Base-by-base conservation (phyloP, 371 early-diverging fungal species). In the Mucor irregularis region DNA sequence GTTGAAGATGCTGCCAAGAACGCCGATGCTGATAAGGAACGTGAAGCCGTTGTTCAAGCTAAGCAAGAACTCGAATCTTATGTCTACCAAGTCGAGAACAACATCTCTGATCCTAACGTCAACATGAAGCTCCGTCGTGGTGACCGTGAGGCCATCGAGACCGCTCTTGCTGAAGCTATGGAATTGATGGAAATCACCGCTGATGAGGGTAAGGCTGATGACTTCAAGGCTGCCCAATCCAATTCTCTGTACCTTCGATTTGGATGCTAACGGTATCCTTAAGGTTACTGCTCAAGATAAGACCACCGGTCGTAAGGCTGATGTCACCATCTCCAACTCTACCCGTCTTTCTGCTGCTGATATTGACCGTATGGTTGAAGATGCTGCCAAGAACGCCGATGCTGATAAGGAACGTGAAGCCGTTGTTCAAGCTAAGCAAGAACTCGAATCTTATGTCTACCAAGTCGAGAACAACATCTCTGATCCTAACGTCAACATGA, bases 251-350 rank as follows among this genome's bases (percentile, higher is more conserved):
- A 88, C 93, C 62, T 96, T 97, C 78, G 95, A 96, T 71, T 74
- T 95, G 37, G 95, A 97, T 76, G 92, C 93, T 67, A 92, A 98
- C 78, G 95, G 95, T 81, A 94, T 95, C 73, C 82, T 93, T 61
- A 94, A 92, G 74, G 96, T 97, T 61, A 85, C 91, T 58, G 97
- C 97, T 67, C 82, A 84, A 60, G 96, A 97, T 82, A 90, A 89
- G 83, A 86, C 88, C 56, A 94, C 96, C 42, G 92, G 94, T 56
- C 83, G 85, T 59, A 86, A 85, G 69, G 89, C 89, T 77, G 89
- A 90, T 78, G 90, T 95, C 69, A 94, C 92, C 81, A 92, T 95
- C 82, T 84, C 92, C 82, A 92, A 92, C 87, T 88, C 90, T 66
- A 90, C 89, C 62, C 93, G 95, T 67, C 85, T 98, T 39, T 88